phyloP scores from a whole-genome alignment of 495 filamentous ascomycete genomes.

The Penicillium salamii region DNA sequence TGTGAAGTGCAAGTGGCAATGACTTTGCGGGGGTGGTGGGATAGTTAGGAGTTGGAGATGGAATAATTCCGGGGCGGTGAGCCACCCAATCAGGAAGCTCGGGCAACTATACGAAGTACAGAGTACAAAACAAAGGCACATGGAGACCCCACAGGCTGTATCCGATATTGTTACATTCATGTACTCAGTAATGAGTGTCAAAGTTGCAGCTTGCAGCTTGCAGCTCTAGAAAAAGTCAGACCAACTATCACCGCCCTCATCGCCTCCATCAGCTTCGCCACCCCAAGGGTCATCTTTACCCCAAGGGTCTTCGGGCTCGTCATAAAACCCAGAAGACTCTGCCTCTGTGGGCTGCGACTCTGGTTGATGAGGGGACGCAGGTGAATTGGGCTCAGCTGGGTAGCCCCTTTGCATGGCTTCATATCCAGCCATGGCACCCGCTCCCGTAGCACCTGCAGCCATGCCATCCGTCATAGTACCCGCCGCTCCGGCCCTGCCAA shows the following conservation, averaged over 20 bases:
- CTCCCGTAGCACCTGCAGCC: conserved; percentile 45
- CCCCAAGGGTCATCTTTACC: conserved; percentile 40
- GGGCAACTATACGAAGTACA: background rate
- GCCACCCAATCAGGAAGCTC: background rate
- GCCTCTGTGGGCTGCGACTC: conserved; percentile 14
- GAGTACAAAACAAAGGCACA: background rate
- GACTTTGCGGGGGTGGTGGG: conserved; percentile 1
- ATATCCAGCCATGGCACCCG: conserved; percentile 60
- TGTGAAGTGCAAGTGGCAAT: background rate
- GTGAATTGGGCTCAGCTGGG: conserved; percentile 15
- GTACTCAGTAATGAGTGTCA: too few relatives aligned
- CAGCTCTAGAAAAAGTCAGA: conserved; percentile 31
- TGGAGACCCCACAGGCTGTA: too few relatives aligned
- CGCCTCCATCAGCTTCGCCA: conserved; percentile 22
- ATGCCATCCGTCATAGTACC: conserved; percentile 43
- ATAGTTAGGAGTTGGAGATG: conserved; percentile 1
- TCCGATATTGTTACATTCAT: too few relatives aligned
- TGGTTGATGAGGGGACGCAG: conserved; percentile 21
- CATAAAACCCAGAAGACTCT: conserved; percentile 17
- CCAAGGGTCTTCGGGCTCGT: conserved; percentile 36
- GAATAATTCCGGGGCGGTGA: conserved; percentile 11
- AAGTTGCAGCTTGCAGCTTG: conserved; percentile 15
- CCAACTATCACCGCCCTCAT: conserved; percentile 36
- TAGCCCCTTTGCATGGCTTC: conserved; percentile 59
- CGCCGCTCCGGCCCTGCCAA: conserved; percentile 33